Percentiles rank a stretch among this genome's conserved stretches.
These are phyloP conservation scores for Metschnikowia reukaufii DNA, from an alignment of 805 yeast genomes.

Conservation along the genomic window DNA sequence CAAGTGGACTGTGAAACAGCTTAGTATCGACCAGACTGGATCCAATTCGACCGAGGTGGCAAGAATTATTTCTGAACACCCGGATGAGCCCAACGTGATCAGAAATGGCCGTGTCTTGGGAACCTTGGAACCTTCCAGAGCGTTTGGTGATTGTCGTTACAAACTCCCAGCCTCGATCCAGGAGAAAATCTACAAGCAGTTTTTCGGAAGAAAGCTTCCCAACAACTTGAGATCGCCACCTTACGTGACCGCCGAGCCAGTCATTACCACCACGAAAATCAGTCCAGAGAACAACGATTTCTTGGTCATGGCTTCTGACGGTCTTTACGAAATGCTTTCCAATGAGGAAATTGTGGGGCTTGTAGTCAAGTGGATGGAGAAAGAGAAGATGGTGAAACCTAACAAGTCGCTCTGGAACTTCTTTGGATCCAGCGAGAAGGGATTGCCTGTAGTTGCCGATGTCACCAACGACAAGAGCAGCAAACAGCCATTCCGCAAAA, in stretches of 20 bases:
- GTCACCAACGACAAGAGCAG: conserved; percentile 57
- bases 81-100: conserved; percentile 81
- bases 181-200: conserved; percentile 65
- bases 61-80: conserved; percentile 83
- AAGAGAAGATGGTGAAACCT: conserved; percentile 59
- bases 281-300: conserved; percentile 74
- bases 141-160: conserved; percentile 96
- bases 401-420: conserved; percentile 47
- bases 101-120: conserved; percentile 90
- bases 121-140: conserved; percentile 89
- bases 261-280: conserved; percentile 76
- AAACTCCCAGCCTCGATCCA: conserved; percentile 81
- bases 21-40: conserved; percentile 93
- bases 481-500: conserved; percentile 74
- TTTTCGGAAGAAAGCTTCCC: conserved; percentile 80
- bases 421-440: conserved; percentile 43
- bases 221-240: conserved; percentile 84
- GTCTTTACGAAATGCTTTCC: conserved; percentile 85
- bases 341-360: conserved; percentile 91
- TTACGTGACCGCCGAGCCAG: conserved; percentile 96
- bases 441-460: conserved; percentile 64
- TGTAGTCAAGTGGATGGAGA: conserved; percentile 91
- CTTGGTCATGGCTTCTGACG: conserved; percentile 91
- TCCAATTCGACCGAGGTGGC: conserved; percentile 84
- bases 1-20: conserved; percentile 83